Base-by-base conservation (phyloP, 2,329 filamentous ascomycete genomes). In the Trichoderma sp. region DNA sequence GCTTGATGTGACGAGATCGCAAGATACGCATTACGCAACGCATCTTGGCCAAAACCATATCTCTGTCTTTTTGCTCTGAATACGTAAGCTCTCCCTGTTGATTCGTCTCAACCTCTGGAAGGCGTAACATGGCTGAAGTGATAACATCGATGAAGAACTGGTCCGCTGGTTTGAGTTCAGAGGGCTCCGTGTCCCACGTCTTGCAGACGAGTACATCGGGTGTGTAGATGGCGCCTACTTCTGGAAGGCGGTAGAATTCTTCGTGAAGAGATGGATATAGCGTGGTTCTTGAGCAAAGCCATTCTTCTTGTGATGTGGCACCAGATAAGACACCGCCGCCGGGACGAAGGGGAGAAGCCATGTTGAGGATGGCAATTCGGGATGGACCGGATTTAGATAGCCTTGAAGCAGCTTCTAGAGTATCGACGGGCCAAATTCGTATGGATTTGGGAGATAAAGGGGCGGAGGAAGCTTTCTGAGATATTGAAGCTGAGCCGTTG, bases 281-380 rank as follows among this genome's bases (percentile, higher is more conserved):
- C 0, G 89, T 91, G 3, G 87, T 89, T 17, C 88, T 85, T 74
- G 86, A 84, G 75, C 89, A 91, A 3, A 92, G 82, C 28, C 84
- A 87, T 75, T 91, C 89, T 76, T 91, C 89, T 73, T 90, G 88
- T 4, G 85, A 86, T 9, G 85, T 86, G 0, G 88, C 87, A 23
- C 90, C 90, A 15, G 84, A 84, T 0, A 91, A 78, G 34, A 91
- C 85, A 0, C 89, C 90, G 8, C 89, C 89, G 13, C 90, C 90
- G 0, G 89, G 87, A 0, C 84, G 84, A 0, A 90, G 82, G 0
- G 88, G 87, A 0, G 88, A 91, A 0, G 88, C 88, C 88, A 91
- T 91, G 77, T 90, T 91, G 3, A 91, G 81, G 28, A 91, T 81
- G 4, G 84, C 87, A 1, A 88, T 82, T n/a, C 71, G 71, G 12